Evolutionary conservation across 495 filamentous ascomycete genomes (phyloP).

Genomic region (Talaromyces trachyspermus): DNA sequence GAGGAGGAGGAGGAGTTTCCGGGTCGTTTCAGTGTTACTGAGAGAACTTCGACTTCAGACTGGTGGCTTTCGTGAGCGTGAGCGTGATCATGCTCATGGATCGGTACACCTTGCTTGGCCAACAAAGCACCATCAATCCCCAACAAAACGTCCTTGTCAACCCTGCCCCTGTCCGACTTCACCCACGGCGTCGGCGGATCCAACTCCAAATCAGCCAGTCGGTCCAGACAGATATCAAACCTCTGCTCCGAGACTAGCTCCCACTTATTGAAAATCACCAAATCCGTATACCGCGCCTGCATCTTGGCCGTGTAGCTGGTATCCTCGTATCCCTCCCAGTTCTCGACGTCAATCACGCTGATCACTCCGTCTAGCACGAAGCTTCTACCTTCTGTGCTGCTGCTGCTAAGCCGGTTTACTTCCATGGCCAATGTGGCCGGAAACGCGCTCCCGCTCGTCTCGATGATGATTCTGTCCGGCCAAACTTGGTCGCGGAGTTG

Average conservation of each 20-base stretch:
- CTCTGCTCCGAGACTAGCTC: slow-evolving; percentile 61
- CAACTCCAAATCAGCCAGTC: slow-evolving; percentile 78
- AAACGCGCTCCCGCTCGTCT: slow-evolving; percentile 84
- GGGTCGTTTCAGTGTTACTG: slow-evolving; percentile 60
- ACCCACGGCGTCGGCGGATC: slow-evolving; percentile 64
- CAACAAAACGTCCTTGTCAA: slow-evolving; percentile 70
- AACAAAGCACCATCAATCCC: slow-evolving; percentile 81
- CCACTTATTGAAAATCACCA: slow-evolving; percentile 96
- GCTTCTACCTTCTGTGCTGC: slow-evolving; percentile 37
- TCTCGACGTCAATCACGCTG: slow-evolving; percentile 91
- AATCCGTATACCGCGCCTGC: slow-evolving; percentile 83
- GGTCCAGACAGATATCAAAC: slow-evolving; percentile 76
- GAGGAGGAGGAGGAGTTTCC: slow-evolving; percentile 14
- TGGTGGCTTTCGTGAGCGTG: slow-evolving; percentile 53
- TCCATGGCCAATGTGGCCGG: slow-evolving; percentile 88
- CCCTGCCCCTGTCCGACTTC: slow-evolving; percentile 69
- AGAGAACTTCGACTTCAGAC: slow-evolving; percentile 84
- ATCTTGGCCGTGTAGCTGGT: slow-evolving; percentile 80
- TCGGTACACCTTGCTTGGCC: slow-evolving; percentile 34
- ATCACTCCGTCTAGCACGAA: slow-evolving; percentile 87
- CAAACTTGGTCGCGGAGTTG: slow-evolving; percentile 52
- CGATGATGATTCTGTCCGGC: slow-evolving; percentile 86
- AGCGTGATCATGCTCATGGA: slow-evolving; percentile 17
- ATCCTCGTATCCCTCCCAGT: slow-evolving; percentile 93
- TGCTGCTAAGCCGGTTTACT: slow-evolving; percentile 66